Base-by-base conservation (phyloP, 805 yeast genomes). In the Yarrowia sp. region DNA sequence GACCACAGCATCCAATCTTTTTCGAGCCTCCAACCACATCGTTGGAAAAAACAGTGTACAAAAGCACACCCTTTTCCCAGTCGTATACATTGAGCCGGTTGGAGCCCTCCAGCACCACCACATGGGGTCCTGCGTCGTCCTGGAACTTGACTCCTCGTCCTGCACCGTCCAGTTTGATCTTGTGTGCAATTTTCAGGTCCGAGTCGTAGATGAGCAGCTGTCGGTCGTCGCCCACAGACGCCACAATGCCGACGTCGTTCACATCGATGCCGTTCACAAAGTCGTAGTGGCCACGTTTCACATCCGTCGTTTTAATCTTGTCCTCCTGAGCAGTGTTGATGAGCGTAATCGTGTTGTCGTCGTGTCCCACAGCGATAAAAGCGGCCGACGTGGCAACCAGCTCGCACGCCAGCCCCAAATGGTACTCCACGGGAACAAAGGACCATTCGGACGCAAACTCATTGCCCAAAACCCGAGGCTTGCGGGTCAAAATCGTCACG, bases 91-190 rank as follows among this genome's bases (percentile, higher is more conserved):
- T 75, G 3, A 80, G 70, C n/a, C 71, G 69, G 43, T 74, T 75
- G 8, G 77, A 78, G 19, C 76, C 73, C 41, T 79, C 82, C 15
- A 79, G 76, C 10, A 79, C 75, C 19, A 79, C 71, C 16, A 79
- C 59, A 55, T 75, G 74, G 53, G 78, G 80, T 32, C 75, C 70
- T 32, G 76, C 78, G 36, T 77, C 79, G 38, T 73, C 71, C 79
- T 80, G 78, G 65, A 77, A 76, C 69, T 76, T 78, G 16, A 78
- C 78, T 2, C 70, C 43, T 10, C 75, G 71, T 0, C 79, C 78
- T 9, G 74, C 69, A 0, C 72, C 72, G 16, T 73, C 61, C 14
- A 73, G 70, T 10, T 70, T 43, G 50, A 74, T 42, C 7, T 64
- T 49, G 5, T 70, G 71, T 7, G 22, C 45, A 35, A 38, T 35